A percentile compares a stretch with the other conserved stretches of the same genome.
These are phyloP conservation scores for Candida odintsovae DNA, from an alignment of 805 yeast genomes.

Conservation along the genomic window DNA sequence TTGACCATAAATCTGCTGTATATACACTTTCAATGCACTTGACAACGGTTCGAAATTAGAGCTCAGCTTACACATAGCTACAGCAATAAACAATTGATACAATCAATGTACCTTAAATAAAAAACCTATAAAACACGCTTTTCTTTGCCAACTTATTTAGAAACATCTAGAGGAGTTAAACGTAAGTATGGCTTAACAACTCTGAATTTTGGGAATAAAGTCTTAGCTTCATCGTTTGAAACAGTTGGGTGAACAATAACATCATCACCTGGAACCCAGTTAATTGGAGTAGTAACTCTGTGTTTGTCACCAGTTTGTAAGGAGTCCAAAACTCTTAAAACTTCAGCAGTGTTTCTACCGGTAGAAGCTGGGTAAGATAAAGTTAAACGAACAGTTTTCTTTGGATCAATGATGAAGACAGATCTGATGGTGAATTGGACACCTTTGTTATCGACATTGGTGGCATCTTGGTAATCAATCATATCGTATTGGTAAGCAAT, in stretches of 20 bases:
- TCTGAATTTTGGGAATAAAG: conserved; percentile 56
- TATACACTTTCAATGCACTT: too few species aligned
- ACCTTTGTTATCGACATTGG: conserved; percentile 59
- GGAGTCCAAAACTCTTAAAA: conserved; percentile 64
- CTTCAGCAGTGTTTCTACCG: conserved; percentile 74
- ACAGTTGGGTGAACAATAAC: conserved; percentile 68
- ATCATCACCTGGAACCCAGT: conserved; percentile 72
- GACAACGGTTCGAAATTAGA: too few species aligned
- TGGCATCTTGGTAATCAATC: conserved; percentile 66
- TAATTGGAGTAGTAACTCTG: conserved; percentile 63
- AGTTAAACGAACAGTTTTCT: conserved; percentile 54
- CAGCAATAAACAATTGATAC: background rate
- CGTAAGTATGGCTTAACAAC: conserved; percentile 60
- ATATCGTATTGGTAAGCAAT: conserved; percentile 60
- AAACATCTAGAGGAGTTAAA: conserved; percentile 36
- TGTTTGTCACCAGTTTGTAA: conserved; percentile 58
- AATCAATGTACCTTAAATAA: background rate
- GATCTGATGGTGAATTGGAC: conserved; percentile 65
- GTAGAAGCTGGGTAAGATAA: conserved; percentile 69
- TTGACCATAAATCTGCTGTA: too few species aligned
- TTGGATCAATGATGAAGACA: conserved; percentile 66
- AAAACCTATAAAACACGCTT: background rate
- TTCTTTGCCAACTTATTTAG: background rate
- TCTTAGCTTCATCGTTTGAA: conserved; percentile 52
- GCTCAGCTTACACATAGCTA: background rate